Percentiles rank a stretch among this genome's conserved stretches.
phyloP scores from a whole-genome alignment of 1,284 basidiomycete species.

The Pseudozyma sp. region DNA sequence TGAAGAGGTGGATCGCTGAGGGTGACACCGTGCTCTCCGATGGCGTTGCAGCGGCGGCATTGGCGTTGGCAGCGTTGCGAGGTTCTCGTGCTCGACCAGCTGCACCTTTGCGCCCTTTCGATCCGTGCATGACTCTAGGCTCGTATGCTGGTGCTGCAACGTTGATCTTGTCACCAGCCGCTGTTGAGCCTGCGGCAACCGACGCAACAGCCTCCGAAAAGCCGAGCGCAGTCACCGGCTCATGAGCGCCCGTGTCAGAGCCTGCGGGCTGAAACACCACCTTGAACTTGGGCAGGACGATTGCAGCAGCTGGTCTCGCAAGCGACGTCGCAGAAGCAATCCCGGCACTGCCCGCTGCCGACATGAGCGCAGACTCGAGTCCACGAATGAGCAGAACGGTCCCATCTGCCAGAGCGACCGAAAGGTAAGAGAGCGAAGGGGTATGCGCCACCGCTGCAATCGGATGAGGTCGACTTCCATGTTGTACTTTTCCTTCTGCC shows the following conservation, averaged over 20 bases:
- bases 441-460: constrained; percentile 84
- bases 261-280: constrained; percentile 58
- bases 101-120: constrained; percentile 41
- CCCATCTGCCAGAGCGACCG: constrained; percentile 92
- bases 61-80: constrained; percentile 6
- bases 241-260: constrained; percentile 68
- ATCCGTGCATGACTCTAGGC: constrained; percentile 31
- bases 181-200: neutral
- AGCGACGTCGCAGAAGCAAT: constrained; percentile 11
- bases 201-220: constrained; percentile 75
- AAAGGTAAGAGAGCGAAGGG: constrained; percentile 82
- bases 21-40: constrained; percentile 18
- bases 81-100: constrained; percentile 30
- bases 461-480: constrained; percentile 58
- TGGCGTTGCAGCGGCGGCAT: constrained; percentile 3
- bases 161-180: constrained; percentile 4
- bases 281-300: constrained; percentile 66
- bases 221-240: constrained; percentile 90
- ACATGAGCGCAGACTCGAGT: constrained; percentile 83
- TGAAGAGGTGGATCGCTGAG: constrained; percentile 77
- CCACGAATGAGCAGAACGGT: constrained; percentile 90
- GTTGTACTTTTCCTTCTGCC: constrained; percentile 61
- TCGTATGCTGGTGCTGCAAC: constrained; percentile 21
- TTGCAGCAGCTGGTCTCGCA: constrained; percentile 34
- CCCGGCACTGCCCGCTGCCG: constrained; percentile 50